Evolutionary conservation across 768 basidiomycete genomes (phyloP).

Genomic region (Kondoa malvinella): DNA sequence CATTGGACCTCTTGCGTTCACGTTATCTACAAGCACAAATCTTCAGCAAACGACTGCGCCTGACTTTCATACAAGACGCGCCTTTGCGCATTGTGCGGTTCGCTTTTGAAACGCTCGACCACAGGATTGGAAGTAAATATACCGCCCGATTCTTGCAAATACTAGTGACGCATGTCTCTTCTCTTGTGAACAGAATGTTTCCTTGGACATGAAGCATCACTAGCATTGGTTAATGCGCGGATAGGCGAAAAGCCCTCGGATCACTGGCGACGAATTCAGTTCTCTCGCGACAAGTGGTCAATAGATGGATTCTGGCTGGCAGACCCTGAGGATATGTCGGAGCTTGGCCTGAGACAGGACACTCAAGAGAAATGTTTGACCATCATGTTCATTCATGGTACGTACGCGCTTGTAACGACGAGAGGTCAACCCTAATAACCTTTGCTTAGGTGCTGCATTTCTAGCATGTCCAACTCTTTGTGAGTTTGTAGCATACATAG

Average conservation of each 20-base stretch:
- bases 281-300: background rate
- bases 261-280: background rate
- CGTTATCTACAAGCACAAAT: background rate
- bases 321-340: background rate
- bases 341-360: background rate
- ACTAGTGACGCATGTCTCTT: background rate
- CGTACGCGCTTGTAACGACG: background rate
- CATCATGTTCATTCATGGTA: background rate
- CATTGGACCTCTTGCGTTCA: background rate
- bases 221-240: too few species aligned
- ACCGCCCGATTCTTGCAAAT: background rate
- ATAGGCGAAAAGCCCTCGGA: background rate
- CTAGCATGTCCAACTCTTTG: background rate
- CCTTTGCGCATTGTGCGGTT: background rate
- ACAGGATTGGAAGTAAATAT: background rate
- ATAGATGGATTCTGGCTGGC: slow-evolving; percentile 3
- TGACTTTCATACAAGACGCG: background rate
- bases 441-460: background rate
- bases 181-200: background rate
- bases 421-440: too few species aligned
- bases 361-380: background rate
- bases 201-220: background rate
- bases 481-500: too few species aligned
- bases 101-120: background rate
- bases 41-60: background rate